These are phyloP conservation scores for Metschnikowia lunata DNA, from an alignment of 805 yeast genomes.

Conservation along the genomic window DNA sequence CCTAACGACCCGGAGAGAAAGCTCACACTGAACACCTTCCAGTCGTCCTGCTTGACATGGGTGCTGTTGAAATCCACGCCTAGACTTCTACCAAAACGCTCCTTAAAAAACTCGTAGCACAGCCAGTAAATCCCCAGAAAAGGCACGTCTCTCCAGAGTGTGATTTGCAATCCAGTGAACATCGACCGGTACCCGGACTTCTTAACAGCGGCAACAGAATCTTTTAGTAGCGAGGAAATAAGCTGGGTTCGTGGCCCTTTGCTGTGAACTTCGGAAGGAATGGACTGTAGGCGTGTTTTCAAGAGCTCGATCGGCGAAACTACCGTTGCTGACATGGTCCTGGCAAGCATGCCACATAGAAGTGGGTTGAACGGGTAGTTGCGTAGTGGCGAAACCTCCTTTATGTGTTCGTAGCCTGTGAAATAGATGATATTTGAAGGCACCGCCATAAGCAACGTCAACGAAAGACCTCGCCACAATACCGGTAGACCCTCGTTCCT, in stretches of 20 bases:
- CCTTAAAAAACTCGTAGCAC: constrained; percentile 56
- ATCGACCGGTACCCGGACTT: constrained; percentile 58
- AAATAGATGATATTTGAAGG: constrained; percentile 93
- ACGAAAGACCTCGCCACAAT: constrained; percentile 83
- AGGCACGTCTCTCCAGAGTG: constrained; percentile 97
- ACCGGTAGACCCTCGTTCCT: constrained; percentile 70
- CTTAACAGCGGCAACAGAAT: constrained; percentile 48
- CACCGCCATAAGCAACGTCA: constrained; percentile 81
- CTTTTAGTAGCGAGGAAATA: constrained; percentile 46
- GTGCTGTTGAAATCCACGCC: constrained; percentile 21
- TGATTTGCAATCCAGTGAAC: constrained; percentile 81
- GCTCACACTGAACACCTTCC: constrained; percentile 53
- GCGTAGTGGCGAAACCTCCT: constrained; percentile 57
- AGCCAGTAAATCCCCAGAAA: constrained; percentile 96
- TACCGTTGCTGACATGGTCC: constrained; percentile 76
- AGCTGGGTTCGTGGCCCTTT: constrained; percentile 28
- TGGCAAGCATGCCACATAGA: constrained; percentile 78
- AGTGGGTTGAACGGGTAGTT: constrained; percentile 65
- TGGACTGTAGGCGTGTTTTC: constrained; percentile 87
- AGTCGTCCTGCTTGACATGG: constrained; percentile 21
- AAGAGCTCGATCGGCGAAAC: constrained; percentile 85
- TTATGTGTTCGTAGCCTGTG: constrained; percentile 83
- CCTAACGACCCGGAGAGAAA: constrained; percentile 80
- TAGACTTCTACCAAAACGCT: constrained; percentile 18
- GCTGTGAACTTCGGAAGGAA: constrained; percentile 42